These are phyloP conservation scores for Colletotrichum euphorbiae DNA, from an alignment of 2,329 filamentous ascomycete genomes.

Conservation along the genomic window DNA sequence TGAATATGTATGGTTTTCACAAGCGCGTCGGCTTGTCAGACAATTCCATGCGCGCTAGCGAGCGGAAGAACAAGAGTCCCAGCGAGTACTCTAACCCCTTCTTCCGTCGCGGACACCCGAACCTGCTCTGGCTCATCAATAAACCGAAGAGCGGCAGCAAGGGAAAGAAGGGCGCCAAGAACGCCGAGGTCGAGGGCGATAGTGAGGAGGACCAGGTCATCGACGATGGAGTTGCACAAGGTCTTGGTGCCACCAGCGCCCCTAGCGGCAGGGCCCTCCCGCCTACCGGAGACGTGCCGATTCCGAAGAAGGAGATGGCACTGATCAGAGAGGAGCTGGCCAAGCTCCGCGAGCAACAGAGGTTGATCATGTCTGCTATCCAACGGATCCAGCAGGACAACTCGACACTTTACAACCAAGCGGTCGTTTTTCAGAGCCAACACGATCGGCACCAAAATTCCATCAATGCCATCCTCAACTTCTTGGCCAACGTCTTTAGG, in stretches of 20 bases:
- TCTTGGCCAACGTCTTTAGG: slow-evolving; percentile 95
- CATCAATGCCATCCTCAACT: slow-evolving; percentile 98
- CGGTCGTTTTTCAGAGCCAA: slow-evolving; percentile 87
- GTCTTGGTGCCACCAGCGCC: slow-evolving; percentile 42
- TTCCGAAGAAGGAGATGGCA: slow-evolving; percentile 79
- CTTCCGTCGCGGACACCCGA: slow-evolving; percentile 92
- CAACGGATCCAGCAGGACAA: slow-evolving; percentile 85
- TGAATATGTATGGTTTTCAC: slow-evolving; percentile 99
- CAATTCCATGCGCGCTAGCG: slow-evolving; percentile 97
- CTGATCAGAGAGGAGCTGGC: slow-evolving; percentile 83
- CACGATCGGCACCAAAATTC: slow-evolving; percentile 98
- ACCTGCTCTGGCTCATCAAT: slow-evolving; percentile 94
- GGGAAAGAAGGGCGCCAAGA: slow-evolving; percentile 72
- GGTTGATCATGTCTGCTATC: slow-evolving; percentile 86
- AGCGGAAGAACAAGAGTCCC: slow-evolving; percentile 96
- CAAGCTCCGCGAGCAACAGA: slow-evolving; percentile 86
- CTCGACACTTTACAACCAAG: slow-evolving; percentile 87
- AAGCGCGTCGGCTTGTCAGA: slow-evolving; percentile 94
- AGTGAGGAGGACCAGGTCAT: slow-evolving; percentile 65
- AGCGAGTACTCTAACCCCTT: slow-evolving; percentile 99
- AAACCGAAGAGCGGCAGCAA: slow-evolving; percentile 82
- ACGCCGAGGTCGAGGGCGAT: slow-evolving; percentile 77
- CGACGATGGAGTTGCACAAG: slow-evolving; percentile 51
- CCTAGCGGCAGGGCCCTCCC: slow-evolving; percentile 52
- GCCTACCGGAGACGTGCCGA: slow-evolving; percentile 58